A percentile compares a stretch with the other conserved stretches of the same genome.
These are phyloP conservation scores for Solanum aculeatissimum DNA, from an alignment of 305 asterid species.

Conservation along the genomic window DNA sequence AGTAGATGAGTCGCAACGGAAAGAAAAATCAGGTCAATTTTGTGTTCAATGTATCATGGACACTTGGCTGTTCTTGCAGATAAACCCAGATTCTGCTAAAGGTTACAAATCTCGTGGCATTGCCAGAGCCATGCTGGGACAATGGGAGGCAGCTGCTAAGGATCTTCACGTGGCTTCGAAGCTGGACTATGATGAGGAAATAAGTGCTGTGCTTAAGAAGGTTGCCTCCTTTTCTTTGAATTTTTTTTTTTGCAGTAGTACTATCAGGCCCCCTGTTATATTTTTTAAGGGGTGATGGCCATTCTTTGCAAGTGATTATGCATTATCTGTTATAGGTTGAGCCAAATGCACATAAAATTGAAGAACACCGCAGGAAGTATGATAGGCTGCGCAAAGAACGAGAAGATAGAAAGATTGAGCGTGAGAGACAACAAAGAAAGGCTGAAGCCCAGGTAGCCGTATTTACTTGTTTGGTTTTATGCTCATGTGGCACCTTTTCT, in stretches of 20 bases:
- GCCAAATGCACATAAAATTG: slow-evolving; percentile 84
- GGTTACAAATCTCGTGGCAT: slow-evolving; percentile 98
- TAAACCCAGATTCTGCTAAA: slow-evolving; percentile 95
- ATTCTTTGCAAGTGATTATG: neutral
- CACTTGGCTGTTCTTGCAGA: slow-evolving; percentile 27
- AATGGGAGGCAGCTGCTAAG: slow-evolving; percentile 87
- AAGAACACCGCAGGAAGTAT: slow-evolving; percentile 83
- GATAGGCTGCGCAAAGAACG: slow-evolving; percentile 84
- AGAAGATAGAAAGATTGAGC: slow-evolving; percentile 59
- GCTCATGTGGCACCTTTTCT: neutral
- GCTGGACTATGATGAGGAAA: slow-evolving; percentile 91
- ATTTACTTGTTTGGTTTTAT: neutral
- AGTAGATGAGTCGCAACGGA: neutral
- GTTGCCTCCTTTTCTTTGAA: slow-evolving; percentile 13
- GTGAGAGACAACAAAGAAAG: slow-evolving; percentile 62
- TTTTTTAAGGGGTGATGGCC: neutral
- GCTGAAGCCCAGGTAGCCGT: slow-evolving; percentile 77
- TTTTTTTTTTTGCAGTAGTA: neutral
- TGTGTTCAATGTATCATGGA: neutral
- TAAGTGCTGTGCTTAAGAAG: slow-evolving; percentile 76
- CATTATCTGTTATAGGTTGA: slow-evolving; percentile 44
- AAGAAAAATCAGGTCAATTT: neutral
- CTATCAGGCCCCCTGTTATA: neutral
- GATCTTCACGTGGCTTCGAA: slow-evolving; percentile 92
- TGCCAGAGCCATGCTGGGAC: slow-evolving; percentile 81